Conservation (phyloP, 306 rosid species). For the Trifolium repens region DNA sequence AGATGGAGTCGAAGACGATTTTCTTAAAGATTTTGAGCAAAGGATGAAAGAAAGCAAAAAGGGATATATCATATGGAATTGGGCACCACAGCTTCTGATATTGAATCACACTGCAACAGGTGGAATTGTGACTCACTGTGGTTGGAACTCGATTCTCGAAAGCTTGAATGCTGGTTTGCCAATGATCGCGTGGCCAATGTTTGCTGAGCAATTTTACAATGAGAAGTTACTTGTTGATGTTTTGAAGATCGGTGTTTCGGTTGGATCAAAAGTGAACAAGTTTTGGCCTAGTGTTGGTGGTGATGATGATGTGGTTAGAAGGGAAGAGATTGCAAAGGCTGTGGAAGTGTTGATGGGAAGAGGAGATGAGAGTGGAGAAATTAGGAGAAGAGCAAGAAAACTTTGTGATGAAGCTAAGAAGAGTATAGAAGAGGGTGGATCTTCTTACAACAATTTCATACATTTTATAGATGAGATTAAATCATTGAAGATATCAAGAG, state of each 20-base stretch:
- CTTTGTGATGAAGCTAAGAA: slow-evolving; percentile 34
- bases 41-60: slow-evolving; percentile 28
- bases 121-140: slow-evolving; percentile 45
- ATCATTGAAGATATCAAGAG: slow-evolving; percentile 37
- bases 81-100: slow-evolving; percentile 43
- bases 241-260: slow-evolving; percentile 24
- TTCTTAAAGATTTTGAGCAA: slow-evolving; percentile 25
- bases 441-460: slow-evolving; percentile 41
- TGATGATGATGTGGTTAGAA: not conserved
- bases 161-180: slow-evolving; percentile 34
- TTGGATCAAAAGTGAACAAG: slow-evolving; percentile 36
- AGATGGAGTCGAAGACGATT: not conserved
- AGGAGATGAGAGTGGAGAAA: slow-evolving; percentile 30
- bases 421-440: slow-evolving; percentile 31
- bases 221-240: slow-evolving; percentile 40
- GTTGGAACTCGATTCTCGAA: slow-evolving; percentile 42
- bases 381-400: slow-evolving; percentile 38
- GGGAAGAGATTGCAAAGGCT: slow-evolving; percentile 35
- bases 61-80: slow-evolving; percentile 36
- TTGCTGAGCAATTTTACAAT: slow-evolving; percentile 46
- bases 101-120: slow-evolving; percentile 35
- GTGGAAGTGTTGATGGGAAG: slow-evolving; percentile 36
- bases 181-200: slow-evolving; percentile 46
- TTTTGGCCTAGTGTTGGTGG: not conserved
- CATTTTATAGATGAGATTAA: slow-evolving; percentile 35